Conservation (phyloP, 2,329 filamentous ascomycete species). For the Didymella segeticola region DNA sequence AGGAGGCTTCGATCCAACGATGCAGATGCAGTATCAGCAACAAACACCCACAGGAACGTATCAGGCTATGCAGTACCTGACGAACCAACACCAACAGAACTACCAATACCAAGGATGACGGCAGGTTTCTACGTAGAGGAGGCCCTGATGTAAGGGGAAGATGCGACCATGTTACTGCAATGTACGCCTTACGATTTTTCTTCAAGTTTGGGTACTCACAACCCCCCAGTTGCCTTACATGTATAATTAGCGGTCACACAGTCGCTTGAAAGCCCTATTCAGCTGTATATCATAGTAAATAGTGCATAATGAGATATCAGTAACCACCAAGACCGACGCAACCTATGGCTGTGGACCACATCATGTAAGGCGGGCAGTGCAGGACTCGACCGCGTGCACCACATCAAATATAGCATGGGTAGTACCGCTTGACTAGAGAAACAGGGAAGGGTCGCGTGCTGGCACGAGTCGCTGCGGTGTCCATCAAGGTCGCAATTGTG, state of each 20-base stretch:
- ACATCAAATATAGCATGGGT: constrained; percentile 4
- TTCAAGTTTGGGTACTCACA: neutral
- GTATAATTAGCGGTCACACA: constrained; percentile 15
- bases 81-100: constrained; percentile 33
- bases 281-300: constrained; percentile 6
- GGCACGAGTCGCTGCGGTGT: constrained; percentile 6
- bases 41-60: constrained; percentile 26
- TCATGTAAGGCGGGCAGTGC: constrained; percentile 6
- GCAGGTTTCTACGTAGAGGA: too few relatives aligned
- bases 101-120: constrained; percentile 34
- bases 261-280: constrained; percentile 6
- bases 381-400: constrained; percentile 15
- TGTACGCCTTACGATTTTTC: constrained; percentile 5
- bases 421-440: neutral
- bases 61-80: constrained; percentile 44
- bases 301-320: constrained; percentile 7
- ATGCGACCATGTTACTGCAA: neutral
- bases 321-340: neutral
- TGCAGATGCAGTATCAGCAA: constrained; percentile 41
- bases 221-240: constrained; percentile 16
- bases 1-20: constrained; percentile 36
- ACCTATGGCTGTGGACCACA: neutral
- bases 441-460: constrained; percentile 12
- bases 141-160: neutral
- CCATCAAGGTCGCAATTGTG: constrained; percentile 6